Conservation (phyloP, 345 rosid genomes). For the Bruguiera gymnorhiza region DNA sequence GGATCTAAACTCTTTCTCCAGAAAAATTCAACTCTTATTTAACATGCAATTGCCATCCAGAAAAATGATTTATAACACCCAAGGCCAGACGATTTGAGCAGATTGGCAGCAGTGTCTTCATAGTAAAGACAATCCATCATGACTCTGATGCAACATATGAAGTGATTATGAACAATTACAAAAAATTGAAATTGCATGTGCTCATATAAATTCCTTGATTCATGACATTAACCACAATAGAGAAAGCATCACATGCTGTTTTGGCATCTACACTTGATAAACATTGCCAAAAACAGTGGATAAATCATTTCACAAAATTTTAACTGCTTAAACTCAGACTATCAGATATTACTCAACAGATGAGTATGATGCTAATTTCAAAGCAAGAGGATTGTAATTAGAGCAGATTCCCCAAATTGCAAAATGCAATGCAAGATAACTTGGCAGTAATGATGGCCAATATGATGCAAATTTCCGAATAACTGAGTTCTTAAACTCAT, state of each 20-base stretch:
- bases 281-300: constrained; percentile 1
- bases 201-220: not conserved
- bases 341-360: not conserved
- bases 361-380: not conserved
- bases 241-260: not conserved
- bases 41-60: too few species aligned
- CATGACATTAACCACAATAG: not conserved
- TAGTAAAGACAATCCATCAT: too few species aligned
- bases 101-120: too few species aligned
- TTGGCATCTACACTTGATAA: not conserved
- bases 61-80: too few species aligned
- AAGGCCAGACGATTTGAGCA: too few species aligned
- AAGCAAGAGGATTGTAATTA: not conserved
- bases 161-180: too few species aligned
- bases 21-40: not conserved
- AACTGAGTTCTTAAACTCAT: too few species aligned
- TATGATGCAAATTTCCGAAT: too few species aligned
- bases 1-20: not conserved
- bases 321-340: not conserved
- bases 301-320: not conserved
- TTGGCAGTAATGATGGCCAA: too few species aligned
- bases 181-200: too few species aligned
- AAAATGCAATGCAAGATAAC: too few species aligned
- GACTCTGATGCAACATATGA: too few species aligned
- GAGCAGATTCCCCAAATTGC: not conserved